Evolutionary conservation across 1,139 yeast species (phyloP), one percentile per base, ranked within the genome.

Genomic region (Protomyces pachydermus): DNA sequence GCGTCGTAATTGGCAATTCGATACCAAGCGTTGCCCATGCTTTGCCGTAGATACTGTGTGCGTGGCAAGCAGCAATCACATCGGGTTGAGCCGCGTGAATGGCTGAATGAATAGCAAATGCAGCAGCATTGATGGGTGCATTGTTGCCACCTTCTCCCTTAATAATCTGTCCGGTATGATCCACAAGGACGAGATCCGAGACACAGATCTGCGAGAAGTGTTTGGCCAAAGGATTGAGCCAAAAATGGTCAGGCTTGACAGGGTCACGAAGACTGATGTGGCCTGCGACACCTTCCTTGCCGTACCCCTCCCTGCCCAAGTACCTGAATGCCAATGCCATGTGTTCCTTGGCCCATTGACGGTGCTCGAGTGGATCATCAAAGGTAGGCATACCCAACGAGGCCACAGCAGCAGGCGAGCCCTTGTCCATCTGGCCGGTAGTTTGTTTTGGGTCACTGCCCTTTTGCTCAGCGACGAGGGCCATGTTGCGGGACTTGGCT

Each of bases 271-370:
- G 80, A 1, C 91, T 85, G 61, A 88, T 87, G 72, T 88, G 95
- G 38, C 95, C 95, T 0, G 95, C 90, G 23, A 84, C 74, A 10
- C 95, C 95, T 73, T 86, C 89, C n/a, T 58, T 58, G 52, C 62
- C 62, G 25, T 58, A 58, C 18, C 62, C 62, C 25, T 58, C 62
- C 10, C 62, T 50, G 6, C 88, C 88, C 74, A 88, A 87, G 1
- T 86, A 83, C 66, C 95, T 80, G 76, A 88, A 88, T 0, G 91
- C 91, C 18, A 85, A 91, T 1, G 95, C 95, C 85, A 86, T 82
- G 71, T 88, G 95, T 72, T 87, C 83, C 65, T 83, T 77, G 70
- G 83, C 76, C 86, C 87, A 86, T 72, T 80, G 76, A 65, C 91
- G 78, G 72, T 86, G 80, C 57, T 78, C 80, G 46, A 75, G 23